Conservation (phyloP, 768 basidiomycete species). For the Glaciozyma antarctica region DNA sequence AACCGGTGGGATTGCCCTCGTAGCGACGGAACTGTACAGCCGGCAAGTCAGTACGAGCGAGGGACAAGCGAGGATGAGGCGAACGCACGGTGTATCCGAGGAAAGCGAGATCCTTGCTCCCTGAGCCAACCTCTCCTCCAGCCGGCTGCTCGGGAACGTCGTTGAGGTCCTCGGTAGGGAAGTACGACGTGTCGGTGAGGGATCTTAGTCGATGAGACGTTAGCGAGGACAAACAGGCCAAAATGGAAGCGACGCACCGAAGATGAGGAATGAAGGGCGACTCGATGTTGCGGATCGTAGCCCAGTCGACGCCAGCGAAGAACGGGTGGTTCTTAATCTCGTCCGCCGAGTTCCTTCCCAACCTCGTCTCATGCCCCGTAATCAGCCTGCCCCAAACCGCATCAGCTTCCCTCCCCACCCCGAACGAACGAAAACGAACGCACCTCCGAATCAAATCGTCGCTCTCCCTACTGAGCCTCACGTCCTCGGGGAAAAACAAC, state of each 20-base stretch:
- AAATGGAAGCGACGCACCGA: constrained; percentile 16
- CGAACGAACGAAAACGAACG: constrained; percentile 29
- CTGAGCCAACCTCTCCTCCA: constrained; percentile 16
- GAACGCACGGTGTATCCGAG: constrained; percentile 39
- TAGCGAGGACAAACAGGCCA: neutral
- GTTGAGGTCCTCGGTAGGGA: constrained; percentile 45
- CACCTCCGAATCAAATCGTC: constrained; percentile 80
- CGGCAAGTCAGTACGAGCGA: neutral
- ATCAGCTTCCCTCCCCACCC: neutral
- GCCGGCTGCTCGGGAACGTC: constrained; percentile 42
- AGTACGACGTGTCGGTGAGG: constrained; percentile 44
- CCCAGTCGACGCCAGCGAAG: constrained; percentile 92
- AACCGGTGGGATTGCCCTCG: constrained; percentile 23
- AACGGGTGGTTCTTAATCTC: constrained; percentile 87
- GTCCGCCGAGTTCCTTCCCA: constrained; percentile 52
- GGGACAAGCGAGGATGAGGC: neutral
- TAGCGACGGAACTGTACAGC: constrained; percentile 30
- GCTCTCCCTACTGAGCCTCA: constrained; percentile 79
- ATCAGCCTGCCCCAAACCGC: constrained; percentile 47
- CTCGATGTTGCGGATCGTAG: constrained; percentile 72
- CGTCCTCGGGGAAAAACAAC: constrained; percentile 84
- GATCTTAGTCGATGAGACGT: constrained; percentile 3
- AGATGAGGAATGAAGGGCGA: constrained; percentile 94
- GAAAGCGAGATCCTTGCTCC: constrained; percentile 41
- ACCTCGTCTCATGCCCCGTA: constrained; percentile 66